Evolutionary conservation across 495 filamentous ascomycete species (phyloP).

Genomic region (Cryomyces antarcticus): DNA sequence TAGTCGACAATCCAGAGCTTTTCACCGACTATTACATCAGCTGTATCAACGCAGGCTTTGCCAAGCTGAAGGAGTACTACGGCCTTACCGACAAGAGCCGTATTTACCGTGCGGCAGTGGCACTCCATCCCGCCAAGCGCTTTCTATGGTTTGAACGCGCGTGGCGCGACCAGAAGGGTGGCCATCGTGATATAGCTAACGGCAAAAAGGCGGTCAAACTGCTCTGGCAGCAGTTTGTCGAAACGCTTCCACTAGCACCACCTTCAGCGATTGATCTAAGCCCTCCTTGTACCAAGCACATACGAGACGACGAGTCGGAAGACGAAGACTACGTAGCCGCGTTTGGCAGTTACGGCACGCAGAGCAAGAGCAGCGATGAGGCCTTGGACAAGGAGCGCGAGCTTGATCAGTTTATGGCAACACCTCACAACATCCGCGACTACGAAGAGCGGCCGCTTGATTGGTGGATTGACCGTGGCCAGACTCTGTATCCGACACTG

Average conservation of each 20-base stretch:
- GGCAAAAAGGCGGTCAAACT: no score
- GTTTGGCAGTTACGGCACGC: no score
- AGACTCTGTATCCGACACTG: conserved; percentile 1
- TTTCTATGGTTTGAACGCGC: not conserved
- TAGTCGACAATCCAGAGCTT: not conserved
- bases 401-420: no score
- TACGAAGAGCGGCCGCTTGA: not conserved
- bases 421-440: no score
- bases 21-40: conserved; percentile 1
- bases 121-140: conserved; percentile 1
- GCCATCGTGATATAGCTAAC: not conserved
- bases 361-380: no score
- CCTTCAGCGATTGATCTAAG: no score
- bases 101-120: conserved; percentile 1
- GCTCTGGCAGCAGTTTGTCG: no score
- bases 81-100: not conserved
- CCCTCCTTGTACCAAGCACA: no score
- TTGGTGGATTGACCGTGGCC: not conserved
- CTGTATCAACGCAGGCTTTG: not conserved
- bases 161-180: not conserved
- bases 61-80: conserved; percentile 3
- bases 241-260: no score
- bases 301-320: no score
- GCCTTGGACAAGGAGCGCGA: no score
- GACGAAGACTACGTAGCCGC: no score